Evolutionary conservation across 1,139 yeast species (phyloP).

Genomic region (Suhomyces atakaporum): DNA sequence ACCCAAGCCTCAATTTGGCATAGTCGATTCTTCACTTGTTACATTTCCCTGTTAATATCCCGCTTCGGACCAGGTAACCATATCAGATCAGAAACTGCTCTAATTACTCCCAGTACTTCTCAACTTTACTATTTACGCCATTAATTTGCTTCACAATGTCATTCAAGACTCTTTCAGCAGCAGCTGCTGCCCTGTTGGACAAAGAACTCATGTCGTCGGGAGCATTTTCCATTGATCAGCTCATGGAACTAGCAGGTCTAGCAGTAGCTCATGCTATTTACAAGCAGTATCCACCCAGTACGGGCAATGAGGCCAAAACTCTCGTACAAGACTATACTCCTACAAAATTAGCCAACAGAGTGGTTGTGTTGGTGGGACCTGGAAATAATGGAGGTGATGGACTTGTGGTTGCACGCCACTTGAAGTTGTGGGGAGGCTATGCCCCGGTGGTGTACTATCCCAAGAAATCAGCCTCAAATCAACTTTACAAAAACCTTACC

Average conservation of each 20-base stretch:
- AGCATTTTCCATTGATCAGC: constrained; percentile 86
- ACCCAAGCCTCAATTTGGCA: too few species aligned
- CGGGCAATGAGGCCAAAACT: constrained; percentile 23
- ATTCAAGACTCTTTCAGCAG: constrained; percentile 47
- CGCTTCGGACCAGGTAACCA: not conserved
- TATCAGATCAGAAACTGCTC: too few species aligned
- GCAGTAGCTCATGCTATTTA: constrained; percentile 89
- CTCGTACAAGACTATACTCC: not conserved
- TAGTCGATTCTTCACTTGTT: too few species aligned
- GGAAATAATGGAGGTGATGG: constrained; percentile 99
- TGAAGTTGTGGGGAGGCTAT: constrained; percentile 73
- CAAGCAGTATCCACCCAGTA: constrained; percentile 49
- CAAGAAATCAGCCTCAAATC: constrained; percentile 49
- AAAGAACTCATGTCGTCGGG: constrained; percentile 82
- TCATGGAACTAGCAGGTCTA: constrained; percentile 96
- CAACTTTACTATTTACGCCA: too few species aligned
- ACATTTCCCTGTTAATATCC: too few species aligned
- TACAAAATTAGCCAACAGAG: constrained; percentile 20
- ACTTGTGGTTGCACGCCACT: constrained; percentile 89
- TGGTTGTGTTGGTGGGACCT: constrained; percentile 84
- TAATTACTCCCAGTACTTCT: too few species aligned
- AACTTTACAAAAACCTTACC: constrained; percentile 47
- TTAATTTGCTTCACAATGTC: too few species aligned
- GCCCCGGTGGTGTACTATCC: constrained; percentile 72
- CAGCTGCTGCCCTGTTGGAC: constrained; percentile 78